These are phyloP conservation scores for Aspergillus ruber DNA, from an alignment of 2,329 filamentous ascomycete species.

Conservation along the genomic window DNA sequence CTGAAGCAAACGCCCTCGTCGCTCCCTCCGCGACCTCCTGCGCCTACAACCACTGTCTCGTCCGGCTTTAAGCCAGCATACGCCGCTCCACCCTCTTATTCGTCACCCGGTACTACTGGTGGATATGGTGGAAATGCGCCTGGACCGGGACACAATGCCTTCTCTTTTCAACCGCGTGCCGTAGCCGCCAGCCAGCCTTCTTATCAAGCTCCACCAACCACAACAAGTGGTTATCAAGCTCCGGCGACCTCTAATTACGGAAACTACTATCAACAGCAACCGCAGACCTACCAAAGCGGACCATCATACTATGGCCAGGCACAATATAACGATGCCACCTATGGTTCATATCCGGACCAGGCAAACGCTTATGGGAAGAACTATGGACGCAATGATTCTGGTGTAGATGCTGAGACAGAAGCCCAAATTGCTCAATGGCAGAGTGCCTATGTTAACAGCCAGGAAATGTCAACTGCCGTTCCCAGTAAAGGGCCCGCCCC, in stretches of 20 bases:
- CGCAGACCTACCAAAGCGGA: slow-evolving; percentile 25
- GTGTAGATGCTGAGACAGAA: slow-evolving; percentile 70
- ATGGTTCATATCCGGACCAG: slow-evolving; percentile 32
- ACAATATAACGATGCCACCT: slow-evolving; percentile 42
- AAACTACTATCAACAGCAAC: slow-evolving; percentile 37
- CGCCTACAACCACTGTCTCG: slow-evolving; percentile 40
- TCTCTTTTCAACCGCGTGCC: slow-evolving; percentile 55
- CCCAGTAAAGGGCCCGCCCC: slow-evolving; percentile 35
- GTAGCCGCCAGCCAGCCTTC: slow-evolving; percentile 43
- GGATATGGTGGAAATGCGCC: slow-evolving; percentile 29
- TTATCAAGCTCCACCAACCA: slow-evolving; percentile 32
- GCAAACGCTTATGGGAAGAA: slow-evolving; percentile 26
- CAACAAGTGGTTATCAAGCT: slow-evolving; percentile 28
- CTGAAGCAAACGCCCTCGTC: slow-evolving; percentile 50
- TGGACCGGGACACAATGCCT: slow-evolving; percentile 36
- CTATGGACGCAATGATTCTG: slow-evolving; percentile 32
- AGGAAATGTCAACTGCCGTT: slow-evolving; percentile 35
- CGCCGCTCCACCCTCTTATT: slow-evolving; percentile 34
- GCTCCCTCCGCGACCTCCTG: slow-evolving; percentile 71
- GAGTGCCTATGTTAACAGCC: slow-evolving; percentile 70
- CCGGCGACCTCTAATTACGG: slow-evolving; percentile 34
- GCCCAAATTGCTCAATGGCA: slow-evolving; percentile 94
- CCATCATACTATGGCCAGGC: slow-evolving; percentile 43
- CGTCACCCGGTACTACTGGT: slow-evolving; percentile 14
- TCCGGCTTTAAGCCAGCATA: slow-evolving; percentile 49